Evolutionary conservation across 805 yeast species (phyloP).

Genomic region (Clavispora carvajalis): DNA sequence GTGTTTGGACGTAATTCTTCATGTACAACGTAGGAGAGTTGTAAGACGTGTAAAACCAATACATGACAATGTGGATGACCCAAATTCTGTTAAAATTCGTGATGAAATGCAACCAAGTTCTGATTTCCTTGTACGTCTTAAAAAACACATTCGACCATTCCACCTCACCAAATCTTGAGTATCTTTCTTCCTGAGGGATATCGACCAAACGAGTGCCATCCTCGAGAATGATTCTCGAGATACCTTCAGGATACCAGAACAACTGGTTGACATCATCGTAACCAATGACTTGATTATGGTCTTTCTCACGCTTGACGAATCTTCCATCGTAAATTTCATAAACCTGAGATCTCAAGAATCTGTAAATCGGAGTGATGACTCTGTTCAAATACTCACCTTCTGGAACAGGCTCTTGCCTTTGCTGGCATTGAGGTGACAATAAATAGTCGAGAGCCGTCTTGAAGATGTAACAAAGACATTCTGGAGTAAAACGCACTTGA

Average conservation of each 20-base stretch:
- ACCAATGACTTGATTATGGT: constrained; percentile 77
- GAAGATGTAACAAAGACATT: constrained; percentile 83
- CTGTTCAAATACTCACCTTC: constrained; percentile 91
- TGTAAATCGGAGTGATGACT: constrained; percentile 85
- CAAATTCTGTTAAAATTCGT: constrained; percentile 85
- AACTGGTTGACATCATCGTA: constrained; percentile 98
- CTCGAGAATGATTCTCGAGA: constrained; percentile 82
- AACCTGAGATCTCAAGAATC: constrained; percentile 73
- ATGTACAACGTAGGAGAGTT: constrained; percentile 92
- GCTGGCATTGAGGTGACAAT: constrained; percentile 85
- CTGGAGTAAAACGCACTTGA: constrained; percentile 87
- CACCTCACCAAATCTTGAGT: constrained; percentile 82
- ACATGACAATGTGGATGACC: constrained; percentile 85
- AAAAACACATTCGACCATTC: constrained; percentile 85
- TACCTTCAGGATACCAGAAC: constrained; percentile 99
- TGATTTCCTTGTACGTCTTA: constrained; percentile 69
- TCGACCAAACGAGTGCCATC: constrained; percentile 93
- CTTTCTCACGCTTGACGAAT: constrained; percentile 78
- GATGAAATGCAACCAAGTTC: constrained; percentile 73
- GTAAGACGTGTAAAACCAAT: constrained; percentile 94
- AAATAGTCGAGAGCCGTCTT: constrained; percentile 92
- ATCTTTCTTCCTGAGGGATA: constrained; percentile 85
- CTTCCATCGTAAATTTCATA: constrained; percentile 79
- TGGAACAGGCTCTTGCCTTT: constrained; percentile 75
- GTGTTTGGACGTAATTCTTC: constrained; percentile 73